Percentiles rank a stretch among this genome's conserved stretches.
Conservation (phyloP, 208 protist species). For the Trypanosoma lewisi region DNA sequence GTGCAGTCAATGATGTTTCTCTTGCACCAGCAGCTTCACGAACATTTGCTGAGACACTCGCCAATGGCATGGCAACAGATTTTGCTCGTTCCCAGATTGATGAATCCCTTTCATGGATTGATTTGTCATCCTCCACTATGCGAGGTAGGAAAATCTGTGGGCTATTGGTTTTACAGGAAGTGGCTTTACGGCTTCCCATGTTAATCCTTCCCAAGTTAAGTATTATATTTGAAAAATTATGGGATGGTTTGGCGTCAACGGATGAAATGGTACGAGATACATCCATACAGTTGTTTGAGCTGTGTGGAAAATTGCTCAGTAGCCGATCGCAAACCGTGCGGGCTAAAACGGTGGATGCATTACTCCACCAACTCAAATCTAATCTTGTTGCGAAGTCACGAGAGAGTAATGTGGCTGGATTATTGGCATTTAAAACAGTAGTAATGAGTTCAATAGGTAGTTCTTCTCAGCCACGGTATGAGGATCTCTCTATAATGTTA, state of each 20-base stretch:
- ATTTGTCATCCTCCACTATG: constrained; percentile 28
- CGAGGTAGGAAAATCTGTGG: constrained; percentile 57
- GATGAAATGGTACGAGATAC: constrained; percentile 55
- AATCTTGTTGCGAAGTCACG: constrained; percentile 58
- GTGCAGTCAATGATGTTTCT: constrained; percentile 37
- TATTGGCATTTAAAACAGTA: constrained; percentile 85
- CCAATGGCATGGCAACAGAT: constrained; percentile 62
- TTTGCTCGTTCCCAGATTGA: constrained; percentile 68
- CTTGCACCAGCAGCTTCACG: constrained; percentile 53
- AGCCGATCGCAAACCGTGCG: constrained; percentile 45
- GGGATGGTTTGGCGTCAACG: constrained; percentile 45
- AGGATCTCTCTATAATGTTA: constrained; percentile 75
- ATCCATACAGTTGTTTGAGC: constrained; percentile 58
- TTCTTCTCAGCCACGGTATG: constrained; percentile 45
- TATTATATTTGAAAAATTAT: constrained; percentile 74
- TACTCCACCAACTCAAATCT: constrained; percentile 63
- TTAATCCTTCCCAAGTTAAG: constrained; percentile 58
- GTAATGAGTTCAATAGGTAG: constrained; percentile 62
- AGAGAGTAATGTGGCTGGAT: constrained; percentile 61
- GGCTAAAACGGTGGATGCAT: constrained; percentile 43
- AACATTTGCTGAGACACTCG: constrained; percentile 64
- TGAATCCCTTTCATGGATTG: constrained; percentile 59
- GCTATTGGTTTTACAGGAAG: constrained; percentile 71
- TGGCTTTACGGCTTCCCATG: constrained; percentile 60
- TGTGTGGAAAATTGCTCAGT: constrained; percentile 68